phyloP scores from a whole-genome alignment of 306 rosid genomes.

The Fragaria iinumae region DNA sequence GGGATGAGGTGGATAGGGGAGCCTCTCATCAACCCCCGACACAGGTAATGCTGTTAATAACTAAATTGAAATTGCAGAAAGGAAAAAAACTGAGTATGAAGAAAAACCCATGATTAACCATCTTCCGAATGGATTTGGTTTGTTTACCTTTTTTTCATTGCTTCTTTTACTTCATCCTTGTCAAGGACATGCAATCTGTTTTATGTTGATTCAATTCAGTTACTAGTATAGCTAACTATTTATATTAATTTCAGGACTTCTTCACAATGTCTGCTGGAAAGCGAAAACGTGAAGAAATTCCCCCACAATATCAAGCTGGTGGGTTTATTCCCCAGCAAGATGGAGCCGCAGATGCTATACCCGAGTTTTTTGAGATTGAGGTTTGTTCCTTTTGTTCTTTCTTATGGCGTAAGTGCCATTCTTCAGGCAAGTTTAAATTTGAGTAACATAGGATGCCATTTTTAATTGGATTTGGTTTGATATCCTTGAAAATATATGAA shows the following conservation, averaged over 20 bases:
- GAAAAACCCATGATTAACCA: constrained; percentile 18
- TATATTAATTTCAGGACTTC: constrained; percentile 65
- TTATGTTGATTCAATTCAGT: constrained; percentile 3
- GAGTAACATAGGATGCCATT: neutral
- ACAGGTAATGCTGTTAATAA: constrained; percentile 54
- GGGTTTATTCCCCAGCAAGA: constrained; percentile 98
- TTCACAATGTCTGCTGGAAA: constrained; percentile 62
- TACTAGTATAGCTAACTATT: constrained; percentile 20
- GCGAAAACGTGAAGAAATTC: constrained; percentile 87
- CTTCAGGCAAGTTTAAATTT: neutral
- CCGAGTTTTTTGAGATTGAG: constrained; percentile 74
- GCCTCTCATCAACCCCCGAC: constrained; percentile 64
- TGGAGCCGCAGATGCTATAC: constrained; percentile 80
- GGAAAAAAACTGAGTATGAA: constrained; percentile 24
- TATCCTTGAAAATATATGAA: neutral
- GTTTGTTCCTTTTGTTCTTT: constrained; percentile 29
- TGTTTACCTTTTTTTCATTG: constrained; percentile 18
- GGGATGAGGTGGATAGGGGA: constrained; percentile 91
- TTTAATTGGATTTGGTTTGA: neutral
- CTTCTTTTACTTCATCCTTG: constrained; percentile 2
- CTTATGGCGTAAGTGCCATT: neutral
- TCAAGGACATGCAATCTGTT: constrained; percentile 21
- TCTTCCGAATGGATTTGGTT: constrained; percentile 24
- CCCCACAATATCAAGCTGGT: constrained; percentile 68
- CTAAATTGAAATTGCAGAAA: constrained; percentile 19